Conservation (phyloP, 495 filamentous ascomycete species). For the Chaetomium tenue region DNA sequence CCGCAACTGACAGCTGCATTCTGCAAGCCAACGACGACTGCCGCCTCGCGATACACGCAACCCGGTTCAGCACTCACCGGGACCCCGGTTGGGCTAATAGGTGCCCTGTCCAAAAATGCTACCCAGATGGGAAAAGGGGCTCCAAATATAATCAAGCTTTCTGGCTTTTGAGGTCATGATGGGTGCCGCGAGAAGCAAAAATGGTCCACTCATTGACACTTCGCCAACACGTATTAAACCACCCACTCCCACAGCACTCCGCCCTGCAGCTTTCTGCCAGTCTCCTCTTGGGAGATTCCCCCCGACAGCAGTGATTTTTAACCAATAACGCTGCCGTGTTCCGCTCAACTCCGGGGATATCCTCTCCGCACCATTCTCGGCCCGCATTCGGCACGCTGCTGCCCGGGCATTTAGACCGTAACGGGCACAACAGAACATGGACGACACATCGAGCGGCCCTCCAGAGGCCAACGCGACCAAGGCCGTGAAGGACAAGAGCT, state of each 20-base stretch:
- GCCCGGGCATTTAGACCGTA: not conserved
- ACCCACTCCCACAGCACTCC: not conserved
- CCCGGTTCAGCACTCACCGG: conserved; percentile 1
- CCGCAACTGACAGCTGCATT: not conserved
- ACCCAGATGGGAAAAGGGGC: conserved; percentile 15
- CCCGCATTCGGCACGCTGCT: not conserved
- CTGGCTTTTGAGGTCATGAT: conserved; percentile 10
- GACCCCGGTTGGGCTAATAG: not conserved
- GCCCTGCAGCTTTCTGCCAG: not conserved
- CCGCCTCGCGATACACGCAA: not conserved
- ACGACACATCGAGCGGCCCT: conserved; percentile 19
- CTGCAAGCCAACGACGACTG: conserved; percentile 11
- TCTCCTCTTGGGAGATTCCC: not conserved
- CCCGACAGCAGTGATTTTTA: conserved; percentile 23
- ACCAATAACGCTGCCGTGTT: conserved; percentile 5
- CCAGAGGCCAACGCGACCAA: conserved; percentile 38
- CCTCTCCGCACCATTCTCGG: not conserved
- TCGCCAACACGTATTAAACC: conserved; percentile 13
- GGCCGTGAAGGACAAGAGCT: conserved; percentile 71
- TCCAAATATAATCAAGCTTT: not conserved
- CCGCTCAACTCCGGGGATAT: not conserved
- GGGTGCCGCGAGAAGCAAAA: conserved; percentile 19
- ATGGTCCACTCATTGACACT: conserved; percentile 5
- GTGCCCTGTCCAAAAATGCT: conserved; percentile 18
- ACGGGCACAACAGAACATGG: conserved; percentile 25